Evolutionary conservation across 2,329 filamentous ascomycete genomes (phyloP), one percentile per base, ranked within the genome.

Genomic region (Raffaelea arxii): DNA sequence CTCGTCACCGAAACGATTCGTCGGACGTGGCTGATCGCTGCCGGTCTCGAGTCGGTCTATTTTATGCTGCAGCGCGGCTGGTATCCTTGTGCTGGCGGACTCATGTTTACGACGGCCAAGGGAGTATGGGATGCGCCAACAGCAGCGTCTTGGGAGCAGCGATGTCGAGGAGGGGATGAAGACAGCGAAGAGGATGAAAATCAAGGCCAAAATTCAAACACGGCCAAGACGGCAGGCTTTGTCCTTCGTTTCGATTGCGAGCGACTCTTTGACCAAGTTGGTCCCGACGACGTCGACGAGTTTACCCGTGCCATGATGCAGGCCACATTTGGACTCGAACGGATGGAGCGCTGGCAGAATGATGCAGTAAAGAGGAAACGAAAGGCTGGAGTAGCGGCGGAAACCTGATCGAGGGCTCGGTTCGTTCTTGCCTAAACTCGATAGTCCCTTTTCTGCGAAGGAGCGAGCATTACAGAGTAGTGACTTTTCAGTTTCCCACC

Each of bases 1-100:
- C 48, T 64, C 6, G 36, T 64, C n/a, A 46, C 56, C 9, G 63
- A 64, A 49, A 61, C 59, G 37, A 55, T 60, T 21, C 51, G 62
- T 18, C 56, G 62, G 2, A 56, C 58, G 3, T 61, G 55, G 46
- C 36, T 58, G 25, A 43, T 57, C 5, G 51, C 53, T 2, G 41
- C 25, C 9, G 48, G 50, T 16, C 37, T 59, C 18, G 47, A 53
- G 42, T 25, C 48, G 4, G 48, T 55, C 16, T 58, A 58, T 42
- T 44, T 47, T 11, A 55, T 53, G 22, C 39, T 61, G 6, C 53
- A 55, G 46, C 46, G 53, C 22, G 51, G 55, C 19, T 52, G 45
- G 44, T 24, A 44, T n/a, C 25, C 48, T 4, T 62, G 58, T 39
- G 50, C 51, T 2, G 59, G 58, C 22, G 53, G 55, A 9, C 44